Evolutionary conservation across 139 green algal genomes (phyloP).

Genomic region (Bryopsis sp.): DNA sequence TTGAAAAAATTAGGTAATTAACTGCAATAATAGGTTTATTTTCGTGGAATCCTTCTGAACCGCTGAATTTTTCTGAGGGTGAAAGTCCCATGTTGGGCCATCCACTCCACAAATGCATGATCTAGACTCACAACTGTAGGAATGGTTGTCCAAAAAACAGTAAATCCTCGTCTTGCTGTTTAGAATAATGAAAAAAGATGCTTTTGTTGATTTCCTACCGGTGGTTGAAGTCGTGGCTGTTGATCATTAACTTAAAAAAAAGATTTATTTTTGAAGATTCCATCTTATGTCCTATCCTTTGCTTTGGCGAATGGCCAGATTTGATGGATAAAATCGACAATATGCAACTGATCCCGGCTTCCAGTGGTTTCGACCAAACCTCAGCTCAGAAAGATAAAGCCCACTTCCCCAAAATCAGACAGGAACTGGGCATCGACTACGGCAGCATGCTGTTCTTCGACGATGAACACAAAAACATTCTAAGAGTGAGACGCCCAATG

Average conservation of each 20-base stretch:
- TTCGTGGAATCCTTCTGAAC: no score
- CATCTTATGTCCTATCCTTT: no score
- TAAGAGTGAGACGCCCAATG: slow-evolving; percentile 24
- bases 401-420: slow-evolving; percentile 22
- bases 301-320: no score
- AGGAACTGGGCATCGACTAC: slow-evolving; percentile 7
- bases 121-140: no score
- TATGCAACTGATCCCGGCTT: slow-evolving; percentile 24
- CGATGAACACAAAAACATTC: slow-evolving; percentile 20
- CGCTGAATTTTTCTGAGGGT: no score
- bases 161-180: no score
- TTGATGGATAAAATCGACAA: slow-evolving; percentile 19
- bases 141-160: no score
- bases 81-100: no score
- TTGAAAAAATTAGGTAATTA: slow-evolving; percentile 3
- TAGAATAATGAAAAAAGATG: no score
- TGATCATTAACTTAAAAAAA: background rate
- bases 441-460: slow-evolving; percentile 28
- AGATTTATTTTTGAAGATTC: background rate
- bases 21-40: no score
- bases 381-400: slow-evolving; percentile 26
- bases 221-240: background rate
- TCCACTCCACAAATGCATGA: no score
- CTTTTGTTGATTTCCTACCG: no score
- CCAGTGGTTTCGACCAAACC: slow-evolving; percentile 15